phyloP scores from a whole-genome alignment of 257 asterid species.

The Solanum piurae region DNA sequence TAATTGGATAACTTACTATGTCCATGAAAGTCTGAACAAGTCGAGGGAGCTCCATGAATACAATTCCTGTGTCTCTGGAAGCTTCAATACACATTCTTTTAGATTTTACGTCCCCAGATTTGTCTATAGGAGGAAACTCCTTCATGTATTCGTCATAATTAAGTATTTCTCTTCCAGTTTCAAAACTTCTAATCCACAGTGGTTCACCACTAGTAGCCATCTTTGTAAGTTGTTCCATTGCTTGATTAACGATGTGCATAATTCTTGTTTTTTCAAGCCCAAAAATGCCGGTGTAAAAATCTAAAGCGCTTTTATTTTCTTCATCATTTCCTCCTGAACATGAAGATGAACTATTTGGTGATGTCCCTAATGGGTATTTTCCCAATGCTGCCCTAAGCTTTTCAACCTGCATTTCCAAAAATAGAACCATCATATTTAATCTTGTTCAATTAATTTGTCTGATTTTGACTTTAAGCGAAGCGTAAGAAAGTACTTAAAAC shows the following conservation, averaged over 20 bases:
- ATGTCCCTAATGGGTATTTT: slow-evolving; percentile 32
- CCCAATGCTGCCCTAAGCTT: slow-evolving; percentile 41
- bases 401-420: slow-evolving; percentile 39
- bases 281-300: slow-evolving; percentile 22
- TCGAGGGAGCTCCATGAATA: slow-evolving; percentile 49
- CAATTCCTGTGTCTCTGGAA: slow-evolving; percentile 55
- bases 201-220: slow-evolving; percentile 67
- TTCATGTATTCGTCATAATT: slow-evolving; percentile 73
- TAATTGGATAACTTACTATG: slow-evolving; percentile 27
- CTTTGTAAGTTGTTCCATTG: slow-evolving; percentile 46
- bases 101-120: slow-evolving; percentile 5
- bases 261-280: slow-evolving; percentile 37
- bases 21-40: slow-evolving; percentile 71
- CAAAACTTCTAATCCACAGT: slow-evolving; percentile 66
- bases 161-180: slow-evolving; percentile 75
- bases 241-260: slow-evolving; percentile 34
- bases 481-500: too few species aligned
- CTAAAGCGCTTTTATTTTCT: slow-evolving; percentile 37
- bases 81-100: slow-evolving; percentile 52
- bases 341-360: slow-evolving; percentile 43
- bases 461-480: too few species aligned
- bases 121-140: slow-evolving; percentile 20
- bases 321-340: slow-evolving; percentile 35
- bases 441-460: background rate
- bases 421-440: background rate